These are phyloP conservation scores for Comarum palustre DNA, from an alignment of 306 rosid genomes.

Conservation along the genomic window DNA sequence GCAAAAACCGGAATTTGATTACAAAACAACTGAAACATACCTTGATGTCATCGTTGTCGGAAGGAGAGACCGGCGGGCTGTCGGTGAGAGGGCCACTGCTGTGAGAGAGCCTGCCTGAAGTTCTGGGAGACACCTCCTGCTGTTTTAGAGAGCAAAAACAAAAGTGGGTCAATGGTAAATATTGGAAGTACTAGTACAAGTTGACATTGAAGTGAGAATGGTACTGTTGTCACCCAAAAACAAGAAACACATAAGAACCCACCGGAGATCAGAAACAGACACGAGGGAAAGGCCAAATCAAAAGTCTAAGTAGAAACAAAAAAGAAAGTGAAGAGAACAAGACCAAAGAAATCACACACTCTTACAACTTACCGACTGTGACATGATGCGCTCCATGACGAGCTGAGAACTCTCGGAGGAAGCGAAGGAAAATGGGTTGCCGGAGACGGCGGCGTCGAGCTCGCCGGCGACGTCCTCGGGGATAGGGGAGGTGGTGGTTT, in stretches of 20 bases:
- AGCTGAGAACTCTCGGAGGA: constrained; percentile 80
- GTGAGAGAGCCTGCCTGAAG: constrained; percentile 87
- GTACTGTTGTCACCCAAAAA: neutral
- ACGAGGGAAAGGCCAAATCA: neutral
- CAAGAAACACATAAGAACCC: neutral
- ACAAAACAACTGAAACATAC: constrained; percentile 22
- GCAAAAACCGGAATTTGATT: neutral
- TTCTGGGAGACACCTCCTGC: constrained; percentile 88
- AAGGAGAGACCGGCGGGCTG: constrained; percentile 89
- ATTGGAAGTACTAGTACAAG: neutral
- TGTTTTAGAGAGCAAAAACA: constrained; percentile 11
- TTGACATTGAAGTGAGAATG: constrained; percentile 2
- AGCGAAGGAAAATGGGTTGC: constrained; percentile 82
- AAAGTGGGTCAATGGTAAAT: neutral
- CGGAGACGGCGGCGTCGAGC: constrained; percentile 43
- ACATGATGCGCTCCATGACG: constrained; percentile 92
- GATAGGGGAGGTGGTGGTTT: constrained; percentile 21
- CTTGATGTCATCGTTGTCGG: constrained; percentile 83
- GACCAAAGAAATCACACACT: constrained; percentile 8
- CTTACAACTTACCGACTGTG: constrained; percentile 67
- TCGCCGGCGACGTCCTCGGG: constrained; percentile 62
- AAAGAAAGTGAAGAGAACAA: neutral
- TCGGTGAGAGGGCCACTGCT: constrained; percentile 95
- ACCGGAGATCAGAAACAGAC: neutral
- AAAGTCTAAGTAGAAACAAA: neutral